Evolutionary conservation across 2,329 filamentous ascomycete genomes (phyloP).

Genomic region (Nemania sp.): DNA sequence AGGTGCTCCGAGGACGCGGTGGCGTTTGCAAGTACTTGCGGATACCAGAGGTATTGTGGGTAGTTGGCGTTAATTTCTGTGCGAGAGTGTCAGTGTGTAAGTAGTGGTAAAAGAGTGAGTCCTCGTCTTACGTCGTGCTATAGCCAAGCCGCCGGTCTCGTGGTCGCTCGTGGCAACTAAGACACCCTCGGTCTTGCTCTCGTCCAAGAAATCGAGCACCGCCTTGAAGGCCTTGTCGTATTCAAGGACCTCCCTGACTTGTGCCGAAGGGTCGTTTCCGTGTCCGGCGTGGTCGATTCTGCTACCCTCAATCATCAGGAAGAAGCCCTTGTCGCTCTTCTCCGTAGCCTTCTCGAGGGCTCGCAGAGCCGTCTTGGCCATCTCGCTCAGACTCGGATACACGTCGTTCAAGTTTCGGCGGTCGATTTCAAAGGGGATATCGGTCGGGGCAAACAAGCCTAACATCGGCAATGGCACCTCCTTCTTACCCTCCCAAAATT

Average conservation of each 20-base stretch:
- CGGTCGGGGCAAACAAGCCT: slow-evolving; percentile 78
- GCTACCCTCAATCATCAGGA: slow-evolving; percentile 97
- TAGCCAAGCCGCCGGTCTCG: slow-evolving; percentile 87
- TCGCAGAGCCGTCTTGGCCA: slow-evolving; percentile 80
- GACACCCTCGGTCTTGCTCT: slow-evolving; percentile 73
- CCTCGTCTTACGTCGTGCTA: slow-evolving; percentile 69
- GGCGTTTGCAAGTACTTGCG: slow-evolving; percentile 72
- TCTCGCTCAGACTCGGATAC: slow-evolving; percentile 90
- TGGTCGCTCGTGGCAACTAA: slow-evolving; percentile 93
- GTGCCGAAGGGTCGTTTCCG: slow-evolving; percentile 79
- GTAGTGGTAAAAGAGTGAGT: not conserved
- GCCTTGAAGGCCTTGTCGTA: slow-evolving; percentile 86
- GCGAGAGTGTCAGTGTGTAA: slow-evolving; percentile 6
- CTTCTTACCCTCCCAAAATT: slow-evolving; percentile 66
- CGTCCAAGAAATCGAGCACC: slow-evolving; percentile 82
- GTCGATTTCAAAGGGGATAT: slow-evolving; percentile 95
- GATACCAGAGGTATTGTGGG: slow-evolving; percentile 76
- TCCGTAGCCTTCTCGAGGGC: slow-evolving; percentile 80
- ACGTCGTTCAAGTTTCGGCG: slow-evolving; percentile 75
- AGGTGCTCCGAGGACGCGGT: slow-evolving; percentile 80
- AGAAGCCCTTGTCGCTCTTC: slow-evolving; percentile 89
- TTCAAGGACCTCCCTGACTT: slow-evolving; percentile 90
- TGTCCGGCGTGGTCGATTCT: slow-evolving; percentile 95
- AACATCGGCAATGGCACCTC: slow-evolving; percentile 76
- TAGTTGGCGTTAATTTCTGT: slow-evolving; percentile 55